Evolutionary conservation across 208 protist genomes (phyloP).

Genomic region (Angomonas desouzai): DNA sequence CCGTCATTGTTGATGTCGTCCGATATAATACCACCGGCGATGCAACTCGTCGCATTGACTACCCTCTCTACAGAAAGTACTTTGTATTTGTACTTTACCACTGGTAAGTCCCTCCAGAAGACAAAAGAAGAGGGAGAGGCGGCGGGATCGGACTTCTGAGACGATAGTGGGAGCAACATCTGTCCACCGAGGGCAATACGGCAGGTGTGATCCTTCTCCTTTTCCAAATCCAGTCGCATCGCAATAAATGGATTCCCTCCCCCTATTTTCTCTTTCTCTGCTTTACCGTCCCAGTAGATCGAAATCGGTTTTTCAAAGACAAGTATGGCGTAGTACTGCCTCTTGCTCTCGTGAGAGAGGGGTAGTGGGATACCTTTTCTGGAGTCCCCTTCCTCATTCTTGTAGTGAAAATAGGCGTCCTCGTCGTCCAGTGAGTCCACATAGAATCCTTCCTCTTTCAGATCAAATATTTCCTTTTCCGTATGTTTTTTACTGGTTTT

Average conservation of each 20-base stretch:
- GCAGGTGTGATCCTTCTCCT: constrained; percentile 44
- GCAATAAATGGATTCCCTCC: constrained; percentile 46
- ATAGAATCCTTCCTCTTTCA: constrained; percentile 2
- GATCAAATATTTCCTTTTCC: constrained; percentile 18
- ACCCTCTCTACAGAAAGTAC: constrained; percentile 60
- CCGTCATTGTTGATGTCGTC: constrained; percentile 11
- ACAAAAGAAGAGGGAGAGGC: not conserved
- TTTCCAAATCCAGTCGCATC: constrained; percentile 64
- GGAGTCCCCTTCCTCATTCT: not conserved
- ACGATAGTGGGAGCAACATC: constrained; percentile 27
- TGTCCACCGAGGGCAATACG: constrained; percentile 67
- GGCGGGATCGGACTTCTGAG: no score
- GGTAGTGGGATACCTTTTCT: not conserved
- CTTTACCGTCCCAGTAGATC: constrained; percentile 60
- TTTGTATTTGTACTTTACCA: constrained; percentile 47
- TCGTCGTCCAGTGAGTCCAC: constrained; percentile 15
- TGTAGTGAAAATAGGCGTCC: not conserved
- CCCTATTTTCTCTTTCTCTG: constrained; percentile 19
- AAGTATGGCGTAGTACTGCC: constrained; percentile 28
- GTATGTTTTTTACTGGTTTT: constrained; percentile 12
- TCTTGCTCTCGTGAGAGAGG: not conserved
- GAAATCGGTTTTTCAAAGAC: constrained; percentile 39
- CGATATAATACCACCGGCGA: constrained; percentile 57
- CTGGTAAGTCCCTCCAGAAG: constrained; percentile 45
- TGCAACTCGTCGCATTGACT: constrained; percentile 59